phyloP scores from a whole-genome alignment of 306 rosid species.

The Dalbergia cochinchinensis region DNA sequence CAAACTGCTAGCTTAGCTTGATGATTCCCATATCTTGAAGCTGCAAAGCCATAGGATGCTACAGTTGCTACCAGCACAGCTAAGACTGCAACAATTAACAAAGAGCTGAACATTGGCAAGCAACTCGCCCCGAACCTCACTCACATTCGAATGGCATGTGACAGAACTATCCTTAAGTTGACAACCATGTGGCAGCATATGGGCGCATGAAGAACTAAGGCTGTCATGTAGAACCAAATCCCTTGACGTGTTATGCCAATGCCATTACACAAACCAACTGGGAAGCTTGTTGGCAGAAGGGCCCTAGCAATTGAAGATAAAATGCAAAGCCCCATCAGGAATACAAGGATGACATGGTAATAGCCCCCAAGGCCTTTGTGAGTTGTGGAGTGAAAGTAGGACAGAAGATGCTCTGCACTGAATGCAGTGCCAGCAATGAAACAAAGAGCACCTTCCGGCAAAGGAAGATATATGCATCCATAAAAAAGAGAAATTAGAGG shows the following conservation, averaged over 20 bases:
- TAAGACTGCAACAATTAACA: slow-evolving; percentile 54
- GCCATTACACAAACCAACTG: slow-evolving; percentile 73
- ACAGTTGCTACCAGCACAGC: slow-evolving; percentile 71
- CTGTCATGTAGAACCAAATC: slow-evolving; percentile 96
- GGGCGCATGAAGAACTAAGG: slow-evolving; percentile 92
- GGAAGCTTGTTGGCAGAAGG: slow-evolving; percentile 80
- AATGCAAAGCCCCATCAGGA: slow-evolving; percentile 77
- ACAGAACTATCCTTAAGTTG: slow-evolving; percentile 53
- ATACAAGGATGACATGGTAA: slow-evolving; percentile 84
- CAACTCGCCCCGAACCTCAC: slow-evolving; percentile 83
- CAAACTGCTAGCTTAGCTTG: slow-evolving; percentile 41
- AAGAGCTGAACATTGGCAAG: slow-evolving; percentile 96
- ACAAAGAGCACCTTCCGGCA: slow-evolving; percentile 86
- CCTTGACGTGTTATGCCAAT: slow-evolving; percentile 88
- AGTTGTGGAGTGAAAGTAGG: slow-evolving; percentile 91
- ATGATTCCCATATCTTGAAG: slow-evolving; percentile 66
- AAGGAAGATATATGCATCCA: slow-evolving; percentile 34
- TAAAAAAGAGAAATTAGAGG: too few relatives aligned
- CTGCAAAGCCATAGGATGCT: slow-evolving; percentile 63
- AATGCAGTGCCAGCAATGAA: slow-evolving; percentile 82
- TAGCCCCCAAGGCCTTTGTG: slow-evolving; percentile 95
- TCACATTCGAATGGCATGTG: slow-evolving; percentile 67
- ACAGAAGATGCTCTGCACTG: slow-evolving; percentile 85
- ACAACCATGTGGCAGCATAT: slow-evolving; percentile 94
- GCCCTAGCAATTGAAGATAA: slow-evolving; percentile 72